A percentile compares a stretch with the other conserved stretches of the same genome.
Conservation (phyloP, 179 eudicot genomes). For the Patellifolia procumbens region DNA sequence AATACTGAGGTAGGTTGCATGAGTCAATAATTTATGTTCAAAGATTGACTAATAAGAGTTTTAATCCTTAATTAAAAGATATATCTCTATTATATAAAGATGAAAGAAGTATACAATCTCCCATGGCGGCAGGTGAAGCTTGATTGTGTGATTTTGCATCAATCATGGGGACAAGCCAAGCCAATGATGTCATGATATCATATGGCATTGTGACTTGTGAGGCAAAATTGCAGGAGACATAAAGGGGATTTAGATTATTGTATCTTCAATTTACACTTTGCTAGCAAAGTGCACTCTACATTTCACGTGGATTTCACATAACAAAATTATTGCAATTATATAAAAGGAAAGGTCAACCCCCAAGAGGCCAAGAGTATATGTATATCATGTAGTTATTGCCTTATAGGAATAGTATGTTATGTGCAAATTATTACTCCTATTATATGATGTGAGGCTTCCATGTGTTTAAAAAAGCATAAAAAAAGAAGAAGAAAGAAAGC, state of each 20-base stretch:
- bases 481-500: background rate
- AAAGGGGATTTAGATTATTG: background rate
- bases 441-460: background rate
- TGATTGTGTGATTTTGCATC: background rate
- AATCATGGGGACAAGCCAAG: background rate
- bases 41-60: too few species aligned
- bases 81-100: too few species aligned
- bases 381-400: background rate
- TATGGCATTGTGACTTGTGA: constrained; percentile 13
- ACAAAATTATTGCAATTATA: background rate
- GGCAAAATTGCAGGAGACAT: constrained; percentile 1
- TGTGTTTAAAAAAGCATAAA: background rate
- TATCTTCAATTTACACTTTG: background rate
- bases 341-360: constrained; percentile 16
- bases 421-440: background rate
- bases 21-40: too few species aligned
- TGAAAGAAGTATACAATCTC: too few species aligned
- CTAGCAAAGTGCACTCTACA: background rate
- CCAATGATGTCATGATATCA: constrained; percentile 12
- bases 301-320: constrained; percentile 21
- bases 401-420: background rate
- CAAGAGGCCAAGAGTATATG: too few species aligned
- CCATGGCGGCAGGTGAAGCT: background rate
- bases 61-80: too few species aligned
- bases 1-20: too few species aligned